These are phyloP conservation scores for Detonula confervacea DNA, from an alignment of 352 stramenopile genomes.

Conservation along the genomic window DNA sequence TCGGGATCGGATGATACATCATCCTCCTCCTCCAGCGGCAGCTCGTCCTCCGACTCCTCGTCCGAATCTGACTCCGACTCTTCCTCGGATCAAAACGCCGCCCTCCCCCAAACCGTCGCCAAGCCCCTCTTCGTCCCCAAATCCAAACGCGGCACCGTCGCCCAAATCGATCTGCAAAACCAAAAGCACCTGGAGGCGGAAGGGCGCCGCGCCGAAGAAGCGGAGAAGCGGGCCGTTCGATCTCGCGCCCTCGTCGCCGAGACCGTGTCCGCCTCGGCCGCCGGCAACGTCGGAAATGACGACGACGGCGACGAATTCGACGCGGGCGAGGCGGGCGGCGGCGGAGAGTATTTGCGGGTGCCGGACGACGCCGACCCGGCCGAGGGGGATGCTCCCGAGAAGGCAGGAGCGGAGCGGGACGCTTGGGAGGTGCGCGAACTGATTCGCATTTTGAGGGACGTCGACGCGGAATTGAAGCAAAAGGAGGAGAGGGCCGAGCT, in stretches of 20 bases:
- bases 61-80: slow-evolving; percentile 30
- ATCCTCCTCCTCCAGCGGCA: slow-evolving; percentile 42
- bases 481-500: slow-evolving; percentile 90
- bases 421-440: slow-evolving; percentile 81
- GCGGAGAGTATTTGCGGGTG: slow-evolving; percentile 50
- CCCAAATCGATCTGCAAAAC: slow-evolving; percentile 57
- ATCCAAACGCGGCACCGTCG: slow-evolving; percentile 64
- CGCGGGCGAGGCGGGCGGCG: slow-evolving; percentile 40
- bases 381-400: slow-evolving; percentile 48
- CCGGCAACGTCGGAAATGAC: slow-evolving; percentile 5
- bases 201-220: slow-evolving; percentile 39
- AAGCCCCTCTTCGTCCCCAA: slow-evolving; percentile 81
- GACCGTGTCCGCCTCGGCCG: slow-evolving; percentile 35
- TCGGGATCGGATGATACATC: slow-evolving; percentile 6
- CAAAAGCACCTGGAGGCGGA: slow-evolving; percentile 58
- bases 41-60: slow-evolving; percentile 19
- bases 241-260: slow-evolving; percentile 75
- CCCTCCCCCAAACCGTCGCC: slow-evolving; percentile 29
- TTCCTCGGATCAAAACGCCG: slow-evolving; percentile 3
- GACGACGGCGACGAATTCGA: slow-evolving; percentile 60
- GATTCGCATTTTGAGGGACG: slow-evolving; percentile 58
- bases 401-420: slow-evolving; percentile 47
- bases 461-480: slow-evolving; percentile 61
- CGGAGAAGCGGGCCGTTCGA: slow-evolving; percentile 64
- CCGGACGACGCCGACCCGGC: slow-evolving; percentile 68